Evolutionary conservation across 306 rosid species (phyloP).

Genomic region (Vigna mungo): DNA sequence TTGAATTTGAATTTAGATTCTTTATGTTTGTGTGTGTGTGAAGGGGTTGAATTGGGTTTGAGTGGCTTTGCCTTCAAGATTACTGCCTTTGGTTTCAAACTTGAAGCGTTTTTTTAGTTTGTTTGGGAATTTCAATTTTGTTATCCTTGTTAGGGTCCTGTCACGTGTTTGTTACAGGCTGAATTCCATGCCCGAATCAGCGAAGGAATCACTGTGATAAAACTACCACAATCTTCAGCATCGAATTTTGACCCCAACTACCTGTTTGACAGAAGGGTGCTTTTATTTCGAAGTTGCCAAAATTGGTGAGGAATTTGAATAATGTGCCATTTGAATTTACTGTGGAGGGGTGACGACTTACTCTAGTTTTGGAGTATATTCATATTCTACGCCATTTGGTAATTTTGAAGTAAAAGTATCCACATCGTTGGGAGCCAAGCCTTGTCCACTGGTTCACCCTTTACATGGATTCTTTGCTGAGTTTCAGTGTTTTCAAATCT

Average conservation of each 20-base stretch:
- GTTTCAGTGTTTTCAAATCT: neutral
- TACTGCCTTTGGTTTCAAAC: neutral
- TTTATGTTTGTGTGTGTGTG: neutral
- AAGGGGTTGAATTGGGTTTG: slow-evolving; percentile 23
- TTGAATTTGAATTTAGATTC: slow-evolving; percentile 14
- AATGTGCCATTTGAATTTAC: neutral
- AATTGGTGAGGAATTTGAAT: neutral
- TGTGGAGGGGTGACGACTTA: neutral
- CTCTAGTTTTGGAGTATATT: neutral
- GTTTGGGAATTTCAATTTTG: neutral
- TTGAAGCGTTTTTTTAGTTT: neutral
- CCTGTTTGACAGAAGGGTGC: neutral
- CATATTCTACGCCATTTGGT: neutral
- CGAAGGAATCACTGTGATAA: neutral
- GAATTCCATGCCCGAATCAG: neutral
- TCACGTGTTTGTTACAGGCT: neutral
- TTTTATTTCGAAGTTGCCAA: neutral
- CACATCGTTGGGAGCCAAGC: neutral
- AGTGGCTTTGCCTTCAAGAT: neutral
- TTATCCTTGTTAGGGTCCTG: neutral
- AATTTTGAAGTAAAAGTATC: neutral
- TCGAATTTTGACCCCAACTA: neutral
- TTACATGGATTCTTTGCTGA: neutral
- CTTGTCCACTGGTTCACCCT: neutral
- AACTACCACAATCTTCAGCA: neutral